Conservation (phyloP, 108 stramenopile genomes). For the Ochromonas danica region DNA sequence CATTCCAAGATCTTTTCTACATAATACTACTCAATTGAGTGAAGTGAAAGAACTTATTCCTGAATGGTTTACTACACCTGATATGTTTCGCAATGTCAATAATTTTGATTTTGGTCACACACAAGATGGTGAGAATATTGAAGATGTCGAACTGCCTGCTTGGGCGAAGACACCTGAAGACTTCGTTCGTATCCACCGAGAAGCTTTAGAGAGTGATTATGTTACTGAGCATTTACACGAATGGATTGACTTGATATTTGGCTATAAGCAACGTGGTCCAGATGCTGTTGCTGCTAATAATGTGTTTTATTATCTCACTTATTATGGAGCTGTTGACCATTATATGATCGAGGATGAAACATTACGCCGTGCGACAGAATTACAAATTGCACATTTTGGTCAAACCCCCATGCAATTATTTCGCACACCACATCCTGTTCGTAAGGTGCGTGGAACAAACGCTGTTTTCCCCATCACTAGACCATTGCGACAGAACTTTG, state of each 20-base stretch:
- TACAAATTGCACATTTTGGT: conserved; percentile 35
- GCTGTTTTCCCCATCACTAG: not conserved
- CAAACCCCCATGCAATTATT: conserved; percentile 31
- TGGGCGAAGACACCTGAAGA: conserved; percentile 64
- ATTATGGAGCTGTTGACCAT: conserved; percentile 91
- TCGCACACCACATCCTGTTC: conserved; percentile 13
- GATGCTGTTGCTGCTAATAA: conserved; percentile 81
- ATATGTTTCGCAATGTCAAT: conserved; percentile 56
- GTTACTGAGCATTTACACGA: conserved; percentile 84
- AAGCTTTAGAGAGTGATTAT: conserved; percentile 74
- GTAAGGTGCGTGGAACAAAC: not conserved
- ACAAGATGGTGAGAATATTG: conserved; percentile 48
- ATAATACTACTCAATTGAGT: conserved; percentile 46
- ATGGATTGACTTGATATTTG: conserved; percentile 97
- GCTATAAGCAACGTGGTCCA: conserved; percentile 68
- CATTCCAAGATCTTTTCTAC: conserved; percentile 58
- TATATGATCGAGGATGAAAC: conserved; percentile 79
- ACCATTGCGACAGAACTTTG: not conserved
- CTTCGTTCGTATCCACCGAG: conserved; percentile 63
- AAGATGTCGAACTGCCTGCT: conserved; percentile 60
- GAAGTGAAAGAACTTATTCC: conserved; percentile 67
- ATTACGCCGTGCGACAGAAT: conserved; percentile 77
- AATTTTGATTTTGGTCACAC: conserved; percentile 49
- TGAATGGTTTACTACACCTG: conserved; percentile 56
- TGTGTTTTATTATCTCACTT: conserved; percentile 93